Evolutionary conservation across 2,329 filamentous ascomycete genomes (phyloP), one percentile per base, ranked within the genome.

Genomic region (Epichloe coenophiala): DNA sequence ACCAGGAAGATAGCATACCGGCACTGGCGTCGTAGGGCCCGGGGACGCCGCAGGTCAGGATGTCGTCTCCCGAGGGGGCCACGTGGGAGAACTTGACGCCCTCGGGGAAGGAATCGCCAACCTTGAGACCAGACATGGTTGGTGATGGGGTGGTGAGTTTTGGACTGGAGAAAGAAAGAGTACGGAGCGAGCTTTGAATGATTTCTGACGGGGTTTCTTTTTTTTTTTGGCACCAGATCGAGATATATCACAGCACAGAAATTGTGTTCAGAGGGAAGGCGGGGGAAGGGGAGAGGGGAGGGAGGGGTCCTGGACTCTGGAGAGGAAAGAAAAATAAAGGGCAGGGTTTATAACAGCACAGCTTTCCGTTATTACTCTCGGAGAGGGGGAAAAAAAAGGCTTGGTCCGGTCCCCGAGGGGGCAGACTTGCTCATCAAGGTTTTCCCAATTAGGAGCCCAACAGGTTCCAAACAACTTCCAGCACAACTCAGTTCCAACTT

Each of bases 81-180:
- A 93, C 79, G 77, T 90, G 94, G 62, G 81, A 84, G 76, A 96
- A 96, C 68, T 76, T 75, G 55, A 95, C 83, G 60, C 78, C 84
- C 59, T 81, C 73, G 59, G 90, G 90, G 77, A 97, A 91, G 66
- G 74, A 73, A 68, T 95, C 88, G 64, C 90, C 90, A 65, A 78
- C 77, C 68, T 90, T 83, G 69, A 93, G 78, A 67, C 77, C 77
- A 71, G 83, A 61, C 75, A 78, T 77, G 48, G 55, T 8, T 60
- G 51, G 13, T 41, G 17, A 39, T 3, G 42, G 35, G 40, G 2
- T 8, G 40, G 2, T 8, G 11, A 6, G 12, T 5, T 37, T 12
- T 5, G 36, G 36, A 3, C 7, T 13, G 36, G 8, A 4, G n/a
- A 27, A 8, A 1, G 8, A 4, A n/a, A n/a, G 15, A 13, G 13